phyloP scores from a whole-genome alignment of 1,284 basidiomycete genomes.

The Puccinia polysora region DNA sequence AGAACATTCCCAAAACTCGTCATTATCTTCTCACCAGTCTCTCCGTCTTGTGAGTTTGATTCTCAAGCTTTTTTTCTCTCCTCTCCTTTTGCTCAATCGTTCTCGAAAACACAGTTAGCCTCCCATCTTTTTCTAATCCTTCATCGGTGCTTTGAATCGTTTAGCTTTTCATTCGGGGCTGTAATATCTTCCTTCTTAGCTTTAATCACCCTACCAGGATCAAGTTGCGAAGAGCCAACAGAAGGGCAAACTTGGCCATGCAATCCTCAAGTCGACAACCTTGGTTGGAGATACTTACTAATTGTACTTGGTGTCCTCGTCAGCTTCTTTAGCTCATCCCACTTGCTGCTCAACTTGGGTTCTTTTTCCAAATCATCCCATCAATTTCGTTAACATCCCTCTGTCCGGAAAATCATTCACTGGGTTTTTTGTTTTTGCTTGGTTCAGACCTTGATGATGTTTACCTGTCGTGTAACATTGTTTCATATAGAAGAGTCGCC shows the following conservation, averaged over 20 bases:
- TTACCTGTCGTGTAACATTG: constrained; percentile 75
- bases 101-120: constrained; percentile 3
- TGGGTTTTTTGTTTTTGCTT: constrained; percentile 56
- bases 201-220: constrained; percentile 68
- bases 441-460: constrained; percentile 74
- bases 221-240: constrained; percentile 62
- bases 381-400: too few relatives aligned
- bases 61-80: constrained; percentile 44
- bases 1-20: constrained; percentile 85
- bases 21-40: constrained; percentile 88
- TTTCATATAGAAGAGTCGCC: constrained; percentile 91
- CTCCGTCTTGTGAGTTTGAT: constrained; percentile 66
- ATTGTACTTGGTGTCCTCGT: constrained; percentile 61
- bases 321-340: neutral
- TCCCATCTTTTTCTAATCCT: constrained; percentile 20
- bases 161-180: constrained; percentile 77
- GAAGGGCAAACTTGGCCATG: constrained; percentile 56
- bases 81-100: constrained; percentile 44
- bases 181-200: constrained; percentile 75
- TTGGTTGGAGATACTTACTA: constrained; percentile 81
- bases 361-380: neutral
- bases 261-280: constrained; percentile 65
- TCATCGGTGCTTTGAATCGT: neutral
- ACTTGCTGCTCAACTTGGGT: too few relatives aligned
- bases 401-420: constrained; percentile 51